Evolutionary conservation across 768 basidiomycete species (phyloP).

Genomic region (Sistotremastrum niveocremeum): DNA sequence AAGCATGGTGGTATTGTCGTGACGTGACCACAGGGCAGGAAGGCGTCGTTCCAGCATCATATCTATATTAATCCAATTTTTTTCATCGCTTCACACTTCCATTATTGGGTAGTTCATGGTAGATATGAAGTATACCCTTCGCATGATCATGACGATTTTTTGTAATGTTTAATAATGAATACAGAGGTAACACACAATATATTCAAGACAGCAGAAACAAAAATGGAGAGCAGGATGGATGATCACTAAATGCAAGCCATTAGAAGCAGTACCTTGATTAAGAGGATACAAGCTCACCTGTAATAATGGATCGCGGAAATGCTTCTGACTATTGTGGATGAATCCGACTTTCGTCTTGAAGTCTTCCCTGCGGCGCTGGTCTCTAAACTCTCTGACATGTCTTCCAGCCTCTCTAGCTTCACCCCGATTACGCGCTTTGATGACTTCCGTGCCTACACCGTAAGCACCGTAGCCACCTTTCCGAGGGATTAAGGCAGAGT

Average conservation of each 20-base stretch:
- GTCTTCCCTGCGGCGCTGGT: slow-evolving; percentile 62
- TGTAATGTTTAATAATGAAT: background rate
- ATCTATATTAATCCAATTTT: slow-evolving; percentile 51
- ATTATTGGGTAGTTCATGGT: slow-evolving; percentile 10
- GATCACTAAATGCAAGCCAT: too few relatives aligned
- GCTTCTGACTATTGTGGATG: slow-evolving; percentile 78
- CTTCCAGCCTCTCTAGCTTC: slow-evolving; percentile 88
- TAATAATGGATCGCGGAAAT: slow-evolving; percentile 62
- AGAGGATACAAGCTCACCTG: slow-evolving; percentile 24
- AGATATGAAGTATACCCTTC: slow-evolving; percentile 2
- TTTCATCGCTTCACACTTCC: slow-evolving; percentile 6
- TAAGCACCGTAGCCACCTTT: slow-evolving; percentile 81
- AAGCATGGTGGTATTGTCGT: slow-evolving; percentile 92
- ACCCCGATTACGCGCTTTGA: slow-evolving; percentile 87
- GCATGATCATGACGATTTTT: slow-evolving; percentile 5
- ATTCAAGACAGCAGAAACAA: background rate
- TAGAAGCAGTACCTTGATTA: too few relatives aligned
- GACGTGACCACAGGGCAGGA: slow-evolving; percentile 68
- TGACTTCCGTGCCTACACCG: slow-evolving; percentile 66
- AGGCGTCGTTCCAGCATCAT: slow-evolving; percentile 86
- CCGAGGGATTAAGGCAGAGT: slow-evolving; percentile 70
- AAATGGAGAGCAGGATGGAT: background rate
- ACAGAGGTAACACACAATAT: background rate
- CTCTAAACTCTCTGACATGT: slow-evolving; percentile 73
- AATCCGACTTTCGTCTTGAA: slow-evolving; percentile 78